Evolutionary conservation across 495 filamentous ascomycete genomes (phyloP).

Genomic region (Aspergillus indologenus): DNA sequence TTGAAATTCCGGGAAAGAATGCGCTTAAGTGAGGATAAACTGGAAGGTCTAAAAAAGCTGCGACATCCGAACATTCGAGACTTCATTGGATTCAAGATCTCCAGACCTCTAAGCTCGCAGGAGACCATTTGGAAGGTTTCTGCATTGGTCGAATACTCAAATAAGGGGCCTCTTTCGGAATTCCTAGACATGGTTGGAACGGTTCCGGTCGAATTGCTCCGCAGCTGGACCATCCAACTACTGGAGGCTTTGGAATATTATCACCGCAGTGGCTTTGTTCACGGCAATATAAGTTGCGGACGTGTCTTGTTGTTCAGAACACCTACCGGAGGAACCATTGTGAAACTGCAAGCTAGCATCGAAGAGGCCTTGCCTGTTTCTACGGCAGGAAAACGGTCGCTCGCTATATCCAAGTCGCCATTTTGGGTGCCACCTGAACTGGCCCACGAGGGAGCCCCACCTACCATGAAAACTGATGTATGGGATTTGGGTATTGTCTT

Average conservation of each 20-base stretch:
- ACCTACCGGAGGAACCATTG: constrained; percentile 36
- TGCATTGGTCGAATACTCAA: constrained; percentile 71
- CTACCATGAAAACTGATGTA: constrained; percentile 81
- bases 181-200: constrained; percentile 72
- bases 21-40: constrained; percentile 65
- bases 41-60: constrained; percentile 70
- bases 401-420: constrained; percentile 64
- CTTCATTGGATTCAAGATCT: constrained; percentile 78
- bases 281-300: constrained; percentile 71
- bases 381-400: constrained; percentile 33
- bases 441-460: constrained; percentile 53
- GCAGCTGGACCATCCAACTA: constrained; percentile 85
- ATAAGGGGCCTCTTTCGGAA: constrained; percentile 79
- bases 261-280: constrained; percentile 76
- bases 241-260: constrained; percentile 85
- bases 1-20: constrained; percentile 51
- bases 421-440: constrained; percentile 85
- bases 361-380: constrained; percentile 40
- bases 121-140: constrained; percentile 69
- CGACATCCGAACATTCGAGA: constrained; percentile 74
- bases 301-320: constrained; percentile 66
- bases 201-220: constrained; percentile 67
- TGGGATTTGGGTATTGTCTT: constrained; percentile 92
- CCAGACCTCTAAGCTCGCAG: constrained; percentile 32
- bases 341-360: constrained; percentile 44